Percentiles rank a stretch among this genome's conserved stretches.
Evolutionary conservation across 2,329 filamentous ascomycete species (phyloP).

Genomic region (Bimuria novae-zelandiae): DNA sequence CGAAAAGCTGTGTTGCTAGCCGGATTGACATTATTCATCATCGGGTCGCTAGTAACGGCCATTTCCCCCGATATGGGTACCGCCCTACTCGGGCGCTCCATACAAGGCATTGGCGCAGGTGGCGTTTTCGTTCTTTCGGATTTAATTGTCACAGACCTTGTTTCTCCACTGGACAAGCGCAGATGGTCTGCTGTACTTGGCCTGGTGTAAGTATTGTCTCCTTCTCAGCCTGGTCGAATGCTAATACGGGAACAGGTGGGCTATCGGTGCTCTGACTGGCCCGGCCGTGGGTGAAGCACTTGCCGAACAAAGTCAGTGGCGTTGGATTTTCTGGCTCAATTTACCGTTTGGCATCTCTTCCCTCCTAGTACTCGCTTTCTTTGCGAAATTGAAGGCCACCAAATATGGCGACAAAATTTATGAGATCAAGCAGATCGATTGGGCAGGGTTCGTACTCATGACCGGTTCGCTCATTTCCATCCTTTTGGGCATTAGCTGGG

Average conservation of each 20-base stretch:
- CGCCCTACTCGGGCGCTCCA: slow-evolving; percentile 50
- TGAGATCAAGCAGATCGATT: slow-evolving; percentile 61
- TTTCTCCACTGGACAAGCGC: slow-evolving; percentile 33
- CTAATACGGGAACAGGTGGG: slow-evolving; percentile 25
- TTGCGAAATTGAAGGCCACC: slow-evolving; percentile 44
- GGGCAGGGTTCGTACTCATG: slow-evolving; percentile 62
- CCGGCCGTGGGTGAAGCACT: slow-evolving; percentile 41
- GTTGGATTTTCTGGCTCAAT: slow-evolving; percentile 50
- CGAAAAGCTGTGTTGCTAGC: slow-evolving; percentile 51
- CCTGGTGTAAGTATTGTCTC: slow-evolving; percentile 20
- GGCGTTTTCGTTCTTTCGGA: slow-evolving; percentile 51
- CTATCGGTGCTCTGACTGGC: slow-evolving; percentile 39
- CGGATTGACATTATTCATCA: slow-evolving; percentile 50
- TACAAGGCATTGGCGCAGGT: slow-evolving; percentile 55
- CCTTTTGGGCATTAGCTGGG: slow-evolving; percentile 61
- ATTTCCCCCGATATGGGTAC: slow-evolving; percentile 43
- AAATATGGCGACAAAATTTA: slow-evolving; percentile 43
- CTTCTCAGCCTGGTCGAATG: neutral
- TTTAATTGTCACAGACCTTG: slow-evolving; percentile 50
- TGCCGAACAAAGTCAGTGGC: slow-evolving; percentile 24
- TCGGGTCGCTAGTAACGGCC: slow-evolving; percentile 51
- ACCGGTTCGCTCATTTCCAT: slow-evolving; percentile 59
- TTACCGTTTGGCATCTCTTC: slow-evolving; percentile 41
- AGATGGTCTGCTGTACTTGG: slow-evolving; percentile 28
- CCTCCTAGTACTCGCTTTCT: slow-evolving; percentile 46